Evolutionary conservation across 768 basidiomycete genomes (phyloP), one percentile per base, ranked within the genome.

Genomic region (Tulasnella sp.): DNA sequence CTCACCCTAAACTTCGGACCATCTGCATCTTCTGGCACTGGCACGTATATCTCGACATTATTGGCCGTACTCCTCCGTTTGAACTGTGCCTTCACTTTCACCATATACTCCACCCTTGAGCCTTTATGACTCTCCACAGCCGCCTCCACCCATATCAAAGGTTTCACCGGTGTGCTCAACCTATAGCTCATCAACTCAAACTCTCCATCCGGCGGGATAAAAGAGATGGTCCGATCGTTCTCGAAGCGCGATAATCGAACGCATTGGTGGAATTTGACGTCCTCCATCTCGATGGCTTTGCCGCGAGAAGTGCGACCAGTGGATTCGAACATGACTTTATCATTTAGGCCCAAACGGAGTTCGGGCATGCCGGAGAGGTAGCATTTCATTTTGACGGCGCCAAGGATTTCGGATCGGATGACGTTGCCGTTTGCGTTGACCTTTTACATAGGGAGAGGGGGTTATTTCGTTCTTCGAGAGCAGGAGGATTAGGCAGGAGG

Each of bases 331-430:
- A 99, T 98, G 70, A 97, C 92, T 73, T 98, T 98, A 75, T 99
- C 94, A 72, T 99, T 99, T 59, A 99, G 75, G 2, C 94, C 96
- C 27, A 99, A 72, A 60, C 94, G 79, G 48, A 98, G 76, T 69
- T 99, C 96, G 17, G 96, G 96, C 96, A 98, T 99, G n/a, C 96
- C 96, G 8, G 91, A 92, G 1, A 99, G 78, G 70, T 97, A 99
- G 70, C 94, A 98, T 72, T 98, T 98, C 96, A 98, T 98, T 79
- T 99, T 98, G 67, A 99, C 80, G 0, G 92, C 92, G n/a, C 96
- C 96, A 2, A 98, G 74, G 65, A 99, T 98, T 72, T 99, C 96
- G 15, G 90, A 92, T 49, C 96, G 84, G 15, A 98, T 90, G 31
- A 99, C 96, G 67, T 92, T 94, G 34, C 94, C 94, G 63, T 89